Evolutionary conservation across 2,329 filamentous ascomycete species (phyloP).

Genomic region (Diaporthe sp.): DNA sequence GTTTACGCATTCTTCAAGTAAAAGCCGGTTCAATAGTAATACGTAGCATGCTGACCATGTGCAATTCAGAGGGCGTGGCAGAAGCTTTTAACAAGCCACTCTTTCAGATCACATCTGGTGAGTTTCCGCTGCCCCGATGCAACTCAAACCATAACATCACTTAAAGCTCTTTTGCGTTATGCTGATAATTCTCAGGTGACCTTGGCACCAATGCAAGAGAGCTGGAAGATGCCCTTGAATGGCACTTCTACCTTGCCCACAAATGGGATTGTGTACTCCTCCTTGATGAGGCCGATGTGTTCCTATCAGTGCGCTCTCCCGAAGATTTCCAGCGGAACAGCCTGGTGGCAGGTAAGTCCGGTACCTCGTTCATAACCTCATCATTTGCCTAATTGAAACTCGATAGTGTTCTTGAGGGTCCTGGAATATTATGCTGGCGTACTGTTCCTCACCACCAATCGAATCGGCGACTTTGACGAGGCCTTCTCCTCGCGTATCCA

Average conservation of each 20-base stretch:
- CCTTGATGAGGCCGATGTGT: conserved; percentile 73
- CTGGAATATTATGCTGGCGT: conserved; percentile 61
- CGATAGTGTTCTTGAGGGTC: conserved; percentile 55
- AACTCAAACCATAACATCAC: too few relatives aligned
- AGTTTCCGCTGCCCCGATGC: not conserved
- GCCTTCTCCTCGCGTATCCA: conserved; percentile 65
- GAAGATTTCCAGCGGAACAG: conserved; percentile 32
- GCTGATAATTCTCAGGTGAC: conserved; percentile 36
- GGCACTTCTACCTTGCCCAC: conserved; percentile 42
- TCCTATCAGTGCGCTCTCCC: not conserved
- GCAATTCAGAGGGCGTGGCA: conserved; percentile 43
- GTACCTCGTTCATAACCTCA: too few relatives aligned
- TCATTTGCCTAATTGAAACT: too few relatives aligned
- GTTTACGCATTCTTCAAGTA: not conserved
- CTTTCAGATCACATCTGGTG: conserved; percentile 43
- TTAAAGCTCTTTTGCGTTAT: conserved; percentile 32
- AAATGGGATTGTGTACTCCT: conserved; percentile 57
- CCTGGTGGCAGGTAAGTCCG: conserved; percentile 23
- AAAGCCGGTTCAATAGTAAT: not conserved
- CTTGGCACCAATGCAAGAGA: conserved; percentile 51
- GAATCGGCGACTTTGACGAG: conserved; percentile 61
- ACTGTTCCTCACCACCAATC: conserved; percentile 65
- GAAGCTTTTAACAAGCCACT: conserved; percentile 42
- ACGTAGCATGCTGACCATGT: not conserved
- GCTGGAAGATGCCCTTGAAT: conserved; percentile 48